Percentiles rank a stretch among this genome's conserved stretches.
Evolutionary conservation across 257 asterid genomes (phyloP).

Genomic region (Solanum sejunctum): DNA sequence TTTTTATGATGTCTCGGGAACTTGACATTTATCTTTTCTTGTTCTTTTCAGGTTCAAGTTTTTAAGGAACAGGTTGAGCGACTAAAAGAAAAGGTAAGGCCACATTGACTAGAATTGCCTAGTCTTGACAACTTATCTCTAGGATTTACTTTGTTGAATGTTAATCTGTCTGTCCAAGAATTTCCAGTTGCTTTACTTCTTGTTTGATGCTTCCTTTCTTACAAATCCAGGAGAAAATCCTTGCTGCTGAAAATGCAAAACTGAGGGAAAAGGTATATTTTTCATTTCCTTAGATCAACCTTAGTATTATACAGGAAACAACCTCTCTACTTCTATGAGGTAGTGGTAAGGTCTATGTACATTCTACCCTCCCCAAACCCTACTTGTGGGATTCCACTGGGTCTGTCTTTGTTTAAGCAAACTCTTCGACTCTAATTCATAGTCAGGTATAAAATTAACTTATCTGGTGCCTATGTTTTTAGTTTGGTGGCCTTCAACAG

Average conservation of each 20-base stretch:
- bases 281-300: not conserved
- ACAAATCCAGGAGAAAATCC: constrained; percentile 45
- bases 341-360: too few relatives aligned
- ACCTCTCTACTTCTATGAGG: too few relatives aligned
- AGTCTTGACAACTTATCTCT: not conserved
- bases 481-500: constrained; percentile 38
- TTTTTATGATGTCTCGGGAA: not conserved
- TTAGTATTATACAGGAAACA: not conserved
- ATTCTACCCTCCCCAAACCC: too few relatives aligned
- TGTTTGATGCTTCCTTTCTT: not conserved
- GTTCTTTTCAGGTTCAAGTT: constrained; percentile 47
- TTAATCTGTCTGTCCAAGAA: not conserved
- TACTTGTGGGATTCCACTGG: too few relatives aligned
- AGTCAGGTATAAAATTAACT: not conserved
- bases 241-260: constrained; percentile 65
- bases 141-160: not conserved
- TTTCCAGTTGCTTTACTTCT: not conserved
- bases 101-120: not conserved
- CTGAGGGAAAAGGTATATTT: constrained; percentile 55
- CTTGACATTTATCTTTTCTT: not conserved
- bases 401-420: too few relatives aligned
- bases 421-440: not conserved
- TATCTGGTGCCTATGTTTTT: not conserved
- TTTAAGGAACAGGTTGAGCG: constrained; percentile 63
- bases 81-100: constrained; percentile 62